Evolutionary conservation across 371 early-diverging fungal genomes (phyloP), one percentile per base, ranked within the genome.

Genomic region (Parasitella parasitica): DNA sequence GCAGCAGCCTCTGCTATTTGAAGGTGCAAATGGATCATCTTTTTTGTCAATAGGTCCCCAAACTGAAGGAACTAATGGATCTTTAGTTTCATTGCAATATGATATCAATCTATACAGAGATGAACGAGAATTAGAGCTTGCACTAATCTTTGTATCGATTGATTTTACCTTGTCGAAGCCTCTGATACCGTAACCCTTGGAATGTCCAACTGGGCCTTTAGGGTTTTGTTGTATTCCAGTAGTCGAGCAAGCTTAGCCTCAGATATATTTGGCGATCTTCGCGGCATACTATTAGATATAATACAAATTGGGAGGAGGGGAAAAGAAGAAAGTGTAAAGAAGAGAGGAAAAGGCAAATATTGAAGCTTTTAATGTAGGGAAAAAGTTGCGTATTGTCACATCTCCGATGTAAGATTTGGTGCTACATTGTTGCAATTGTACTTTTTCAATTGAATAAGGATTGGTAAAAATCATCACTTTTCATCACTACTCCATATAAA

Each of bases 121-220:
- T 5, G 11, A 32, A 32, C 8, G 11, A 32, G 18, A 6, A 32
- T 50, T 4, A 36, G 36, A 35, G 16, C 67, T 86, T n/a, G 35
- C 18, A 20, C 43, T 35, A 15, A 4, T 24, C 8, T 39, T 37
- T 64, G 62, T 70, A 52, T 57, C 28, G 59, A 18, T 9, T 58
- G 5, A 11, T 22, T 46, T 36, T 36, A 70, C 71, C 67, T 48
- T 57, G 59, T 59, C 20, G 67, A 63, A 16, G 94, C 94, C 69
- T 92, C 90, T 43, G 91, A 91, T 9, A 94, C 90, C 22, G 89
- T 78, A 30, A 93, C 81, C 34, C 95, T 84, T 7, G 88, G 87
- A 60, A 91, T 78, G 56, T 94, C 94, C 38, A 94, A 82, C 64
- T 90, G 91, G 59, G 91, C 89, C 59, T 82, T 79, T 50, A 94